Base-by-base conservation (phyloP, 108 stramenopile genomes). In the Cyclotella cryptica region DNA sequence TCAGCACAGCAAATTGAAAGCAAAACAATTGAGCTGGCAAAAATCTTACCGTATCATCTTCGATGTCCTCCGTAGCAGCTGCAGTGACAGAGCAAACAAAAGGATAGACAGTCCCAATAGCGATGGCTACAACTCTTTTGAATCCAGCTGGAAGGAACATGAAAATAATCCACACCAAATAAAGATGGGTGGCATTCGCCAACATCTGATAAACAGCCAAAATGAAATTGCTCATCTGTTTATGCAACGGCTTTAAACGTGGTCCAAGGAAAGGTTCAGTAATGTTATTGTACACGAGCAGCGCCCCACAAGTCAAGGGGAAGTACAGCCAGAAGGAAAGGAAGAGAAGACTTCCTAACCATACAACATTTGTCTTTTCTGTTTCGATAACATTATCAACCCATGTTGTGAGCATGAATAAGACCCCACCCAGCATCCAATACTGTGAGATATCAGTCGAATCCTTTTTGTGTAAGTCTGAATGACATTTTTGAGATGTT, bases 51-150 rank as follows among this genome's bases (percentile, higher is more conserved):
- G 81, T 87, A 43, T 83, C 78, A 64, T 87, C 85, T 59, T 84
- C 81, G 10, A 61, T 63, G 18, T 79, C 78, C 35, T 83, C 85
- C 24, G 77, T 83, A n/a, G 85, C 70, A 41, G 78, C 58, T 28
- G 81, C 79, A 28, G 80, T 76, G n/a, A 81, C 77, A 24, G 75
- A 77, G 19, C 79, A 54, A 19, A 74, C 64, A 21, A 85, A 49
- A 21, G 88, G 88, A 69, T 85, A 89, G 7, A 83, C 75, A 0
- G 84, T 85, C 13, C 86, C 88, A 55, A 85, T 46, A 2, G 51
- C 71, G 49, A 89, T 74, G 8, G 80, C 74, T n/a, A 87, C 42
- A 66, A 86, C 58, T 6, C 88, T 74, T 46, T 85, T 85, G 22
- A 79, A 57, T 14, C 63, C 81, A 12, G 81, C 72, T 10, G 86